Evolutionary conservation across 768 basidiomycete species (phyloP), one percentile per base, ranked within the genome.

Genomic region (Podaxis carcinomalis): DNA sequence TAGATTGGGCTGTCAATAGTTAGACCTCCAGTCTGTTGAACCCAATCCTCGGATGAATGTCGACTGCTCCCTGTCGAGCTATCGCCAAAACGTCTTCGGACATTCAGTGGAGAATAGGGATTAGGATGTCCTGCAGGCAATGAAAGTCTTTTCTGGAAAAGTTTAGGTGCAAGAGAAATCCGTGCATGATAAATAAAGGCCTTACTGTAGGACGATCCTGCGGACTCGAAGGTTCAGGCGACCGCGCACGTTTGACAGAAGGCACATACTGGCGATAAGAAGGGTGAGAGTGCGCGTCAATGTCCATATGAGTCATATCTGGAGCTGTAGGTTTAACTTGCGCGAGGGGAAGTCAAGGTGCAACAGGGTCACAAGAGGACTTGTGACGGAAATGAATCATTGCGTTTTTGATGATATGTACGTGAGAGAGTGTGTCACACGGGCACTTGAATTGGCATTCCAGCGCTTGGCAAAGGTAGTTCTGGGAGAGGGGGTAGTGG

Each of bases 41-140:
- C 89, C 90, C 89, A 92, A 67, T 92, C 89, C 61, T 90, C 90
- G 7, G 83, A 80, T 16, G 74, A 71, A 44, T 78, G 74, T 27
- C 78, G 71, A 65, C 79, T 77, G 65, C 73, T 76, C 67, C 63
- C 68, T 47, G 74, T 67, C 57, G 80, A 69, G 16, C 55, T 59
- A 51, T 64, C 62, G 52, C 62, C 63, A 16, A 49, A 10, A 35
- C 59, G 49, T 61, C 52, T 62, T 67, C 51, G 53, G 37, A 65
- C 23, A 47, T 27, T 63, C 51, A 57, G 55, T 27, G 51, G 23
- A 60, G 57, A 51, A 47, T 35, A 57, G 49, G 36, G 49, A 47
- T 39, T 39, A 42, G 13, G 27, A 54, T 32, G 58, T 59, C 60
- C 64, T 11, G 65, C 63, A 42, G 75, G 76, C 36, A 87, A 72